Conservation (phyloP, 2,329 filamentous ascomycete genomes). For the Huntiella bhutanensis region DNA sequence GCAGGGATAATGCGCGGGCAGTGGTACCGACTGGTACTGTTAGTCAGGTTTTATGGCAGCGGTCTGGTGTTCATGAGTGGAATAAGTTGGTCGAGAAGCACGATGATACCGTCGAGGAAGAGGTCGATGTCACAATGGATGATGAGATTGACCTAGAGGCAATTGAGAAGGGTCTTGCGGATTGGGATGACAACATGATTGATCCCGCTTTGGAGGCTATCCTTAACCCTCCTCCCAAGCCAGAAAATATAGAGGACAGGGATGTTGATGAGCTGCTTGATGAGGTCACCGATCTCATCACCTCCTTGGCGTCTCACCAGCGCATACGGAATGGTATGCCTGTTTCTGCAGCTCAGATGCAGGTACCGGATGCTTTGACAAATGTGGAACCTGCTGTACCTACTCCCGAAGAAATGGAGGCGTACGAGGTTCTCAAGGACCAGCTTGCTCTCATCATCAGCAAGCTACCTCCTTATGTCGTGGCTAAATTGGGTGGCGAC, state of each 20-base stretch:
- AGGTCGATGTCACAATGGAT: slow-evolving; percentile 18
- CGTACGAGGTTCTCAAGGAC: slow-evolving; percentile 56
- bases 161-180: slow-evolving; percentile 35
- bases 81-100: slow-evolving; percentile 42
- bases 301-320: slow-evolving; percentile 61
- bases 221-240: slow-evolving; percentile 29
- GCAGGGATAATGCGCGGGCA: slow-evolving; percentile 52
- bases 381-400: slow-evolving; percentile 49
- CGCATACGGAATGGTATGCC: slow-evolving; percentile 55
- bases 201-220: slow-evolving; percentile 38
- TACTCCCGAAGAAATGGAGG: slow-evolving; percentile 38
- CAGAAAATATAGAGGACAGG: slow-evolving; percentile 38
- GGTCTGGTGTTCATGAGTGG: slow-evolving; percentile 45
- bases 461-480: slow-evolving; percentile 62
- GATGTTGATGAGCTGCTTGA: slow-evolving; percentile 51
- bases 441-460: slow-evolving; percentile 58
- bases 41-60: slow-evolving; percentile 60
- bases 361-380: slow-evolving; percentile 47
- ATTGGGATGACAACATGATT: slow-evolving; percentile 37
- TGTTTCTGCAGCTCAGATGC: slow-evolving; percentile 40
- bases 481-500: slow-evolving; percentile 71
- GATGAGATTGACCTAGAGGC: slow-evolving; percentile 31
- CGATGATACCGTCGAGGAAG: slow-evolving; percentile 16
- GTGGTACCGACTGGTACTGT: slow-evolving; percentile 49
- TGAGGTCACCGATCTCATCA: slow-evolving; percentile 56